These are phyloP conservation scores for Suhomyces sp. DNA, from an alignment of 805 yeast species.

Conservation along the genomic window DNA sequence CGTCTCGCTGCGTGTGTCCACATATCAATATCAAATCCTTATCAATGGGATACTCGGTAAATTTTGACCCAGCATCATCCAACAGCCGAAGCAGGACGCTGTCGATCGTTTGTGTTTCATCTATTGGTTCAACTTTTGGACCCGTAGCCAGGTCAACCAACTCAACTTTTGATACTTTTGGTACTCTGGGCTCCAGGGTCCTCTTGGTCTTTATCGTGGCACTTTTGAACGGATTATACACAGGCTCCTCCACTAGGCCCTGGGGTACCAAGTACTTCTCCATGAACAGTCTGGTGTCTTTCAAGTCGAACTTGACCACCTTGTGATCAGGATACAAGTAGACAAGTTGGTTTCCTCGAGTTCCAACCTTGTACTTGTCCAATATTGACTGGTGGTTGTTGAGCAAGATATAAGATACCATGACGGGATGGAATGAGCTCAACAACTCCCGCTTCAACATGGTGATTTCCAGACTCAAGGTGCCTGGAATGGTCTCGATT, in stretches of 20 bases:
- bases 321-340: constrained; percentile 57
- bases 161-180: no score
- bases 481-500: constrained; percentile 48
- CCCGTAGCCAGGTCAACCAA: no score
- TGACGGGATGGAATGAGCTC: constrained; percentile 49
- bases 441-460: constrained; percentile 28
- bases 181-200: neutral
- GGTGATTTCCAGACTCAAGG: constrained; percentile 43
- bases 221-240: constrained; percentile 24
- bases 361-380: constrained; percentile 4
- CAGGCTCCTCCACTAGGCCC: constrained; percentile 15
- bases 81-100: no score
- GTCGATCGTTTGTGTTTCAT: constrained; percentile 2
- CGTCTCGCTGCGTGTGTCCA: constrained; percentile 64
- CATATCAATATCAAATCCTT: constrained; percentile 52
- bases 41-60: constrained; percentile 13
- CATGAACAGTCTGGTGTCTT: constrained; percentile 37
- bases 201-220: neutral
- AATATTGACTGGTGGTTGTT: constrained; percentile 11
- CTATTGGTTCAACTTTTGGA: neutral
- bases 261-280: constrained; percentile 40
- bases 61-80: no score
- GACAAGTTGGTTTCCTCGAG: constrained; percentile 26
- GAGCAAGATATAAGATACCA: constrained; percentile 47
- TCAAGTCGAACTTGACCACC: constrained; percentile 34